phyloP scores from a whole-genome alignment of 2,329 filamentous ascomycete genomes.

The Xylariaceae sp. region DNA sequence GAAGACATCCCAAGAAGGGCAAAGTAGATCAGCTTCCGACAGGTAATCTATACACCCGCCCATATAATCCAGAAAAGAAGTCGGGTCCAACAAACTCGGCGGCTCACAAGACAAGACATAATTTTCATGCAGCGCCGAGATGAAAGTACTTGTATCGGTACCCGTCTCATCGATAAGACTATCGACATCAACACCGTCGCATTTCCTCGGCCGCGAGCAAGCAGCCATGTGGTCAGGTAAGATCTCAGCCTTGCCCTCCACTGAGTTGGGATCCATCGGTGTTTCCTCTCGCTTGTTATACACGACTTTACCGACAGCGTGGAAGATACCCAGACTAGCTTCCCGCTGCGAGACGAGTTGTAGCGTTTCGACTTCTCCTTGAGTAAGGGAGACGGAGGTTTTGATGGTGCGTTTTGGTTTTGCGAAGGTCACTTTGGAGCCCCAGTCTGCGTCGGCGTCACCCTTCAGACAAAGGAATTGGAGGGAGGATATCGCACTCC shows the following conservation, averaged over 20 bases:
- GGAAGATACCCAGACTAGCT: constrained; percentile 88
- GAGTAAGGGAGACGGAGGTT: constrained; percentile 60
- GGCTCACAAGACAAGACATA: constrained; percentile 79
- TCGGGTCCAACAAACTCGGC: constrained; percentile 43
- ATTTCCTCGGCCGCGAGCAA: constrained; percentile 55
- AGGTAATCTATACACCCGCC: constrained; percentile 82
- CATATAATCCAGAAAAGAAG: constrained; percentile 69
- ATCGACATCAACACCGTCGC: constrained; percentile 66
- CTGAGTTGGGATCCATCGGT: constrained; percentile 32
- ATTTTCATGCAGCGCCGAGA: constrained; percentile 90
- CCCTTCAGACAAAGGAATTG: constrained; percentile 88
- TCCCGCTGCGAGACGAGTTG: constrained; percentile 82
- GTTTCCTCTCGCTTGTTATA: constrained; percentile 83
- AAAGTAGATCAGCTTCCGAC: constrained; percentile 84
- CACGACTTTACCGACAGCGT: constrained; percentile 91
- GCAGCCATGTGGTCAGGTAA: constrained; percentile 58
- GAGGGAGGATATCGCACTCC: constrained; percentile 85
- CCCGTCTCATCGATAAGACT: constrained; percentile 87
- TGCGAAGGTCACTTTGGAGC: constrained; percentile 66
- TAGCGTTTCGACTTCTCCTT: constrained; percentile 73
- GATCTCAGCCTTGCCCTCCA: constrained; percentile 44
- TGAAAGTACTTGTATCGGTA: constrained; percentile 85
- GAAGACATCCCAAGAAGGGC: constrained; percentile 64
- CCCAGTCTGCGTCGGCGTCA: constrained; percentile 70
- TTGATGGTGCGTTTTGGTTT: constrained; percentile 62